Conservation (phyloP, 305 asterid genomes). For the Solanum hybrid region DNA sequence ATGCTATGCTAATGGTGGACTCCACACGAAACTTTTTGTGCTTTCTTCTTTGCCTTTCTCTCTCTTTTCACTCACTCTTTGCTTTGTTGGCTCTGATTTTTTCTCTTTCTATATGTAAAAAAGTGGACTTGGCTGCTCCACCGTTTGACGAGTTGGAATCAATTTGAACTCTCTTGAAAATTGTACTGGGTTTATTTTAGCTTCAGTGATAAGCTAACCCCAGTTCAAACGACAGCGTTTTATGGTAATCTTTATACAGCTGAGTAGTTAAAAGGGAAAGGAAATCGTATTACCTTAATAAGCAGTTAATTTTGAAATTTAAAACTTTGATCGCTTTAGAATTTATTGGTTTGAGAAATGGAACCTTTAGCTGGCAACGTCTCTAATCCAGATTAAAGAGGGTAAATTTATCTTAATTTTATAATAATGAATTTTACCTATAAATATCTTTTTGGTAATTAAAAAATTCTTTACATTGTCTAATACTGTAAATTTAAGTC, state of each 20-base stretch:
- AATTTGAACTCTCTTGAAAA: neutral
- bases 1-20: neutral
- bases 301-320: slow-evolving; percentile 14
- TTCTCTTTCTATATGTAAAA: neutral
- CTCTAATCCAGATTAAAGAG: neutral
- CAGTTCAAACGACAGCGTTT: neutral
- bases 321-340: neutral
- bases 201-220: neutral
- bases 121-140: neutral
- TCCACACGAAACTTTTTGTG: neutral
- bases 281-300: slow-evolving; percentile 12
- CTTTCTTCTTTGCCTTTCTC: neutral
- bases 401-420: neutral
- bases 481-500: neutral
- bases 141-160: neutral
- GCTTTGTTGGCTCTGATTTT: neutral
- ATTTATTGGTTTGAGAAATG: neutral
- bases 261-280: neutral
- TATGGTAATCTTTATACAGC: neutral
- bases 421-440: neutral
- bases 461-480: neutral
- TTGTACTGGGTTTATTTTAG: neutral
- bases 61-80: neutral
- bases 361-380: neutral
- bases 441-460: neutral